Percentiles rank a stretch among this genome's conserved stretches.
These are phyloP conservation scores for Aureobasidium sp. DNA, from an alignment of 2,329 filamentous ascomycete species.

Conservation along the genomic window DNA sequence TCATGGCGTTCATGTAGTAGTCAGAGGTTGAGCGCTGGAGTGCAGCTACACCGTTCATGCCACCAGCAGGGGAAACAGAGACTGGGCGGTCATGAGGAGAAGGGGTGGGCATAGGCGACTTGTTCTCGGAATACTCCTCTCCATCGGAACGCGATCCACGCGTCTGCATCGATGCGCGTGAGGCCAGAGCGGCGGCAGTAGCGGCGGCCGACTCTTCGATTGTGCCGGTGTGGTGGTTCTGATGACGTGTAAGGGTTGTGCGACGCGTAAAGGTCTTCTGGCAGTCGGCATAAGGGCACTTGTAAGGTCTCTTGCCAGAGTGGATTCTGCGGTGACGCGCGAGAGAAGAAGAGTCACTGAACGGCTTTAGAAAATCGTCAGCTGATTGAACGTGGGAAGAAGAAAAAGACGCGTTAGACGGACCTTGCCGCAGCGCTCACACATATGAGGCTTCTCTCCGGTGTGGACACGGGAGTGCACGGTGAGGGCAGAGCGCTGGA, in stretches of 20 bases:
- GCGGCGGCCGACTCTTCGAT: slow-evolving; percentile 88
- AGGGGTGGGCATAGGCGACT: slow-evolving; percentile 69
- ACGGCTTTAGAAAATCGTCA: slow-evolving; percentile 54
- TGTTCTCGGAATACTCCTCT: slow-evolving; percentile 59
- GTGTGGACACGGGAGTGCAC: slow-evolving; percentile 95
- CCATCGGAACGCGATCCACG: slow-evolving; percentile 60
- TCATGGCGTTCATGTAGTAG: slow-evolving; percentile 72
- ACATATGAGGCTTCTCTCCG: slow-evolving; percentile 97
- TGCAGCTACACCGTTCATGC: slow-evolving; percentile 61
- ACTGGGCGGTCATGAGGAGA: slow-evolving; percentile 73
- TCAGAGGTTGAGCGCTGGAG: slow-evolving; percentile 64
- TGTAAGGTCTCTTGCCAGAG: slow-evolving; percentile 91
- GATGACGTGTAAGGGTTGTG: slow-evolving; percentile 89
- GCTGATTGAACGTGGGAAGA: slow-evolving; percentile 15
- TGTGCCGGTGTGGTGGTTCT: slow-evolving; percentile 91
- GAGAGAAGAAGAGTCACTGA: slow-evolving; percentile 91
- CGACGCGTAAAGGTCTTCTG: slow-evolving; percentile 97
- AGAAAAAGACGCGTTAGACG: slow-evolving; percentile 23
- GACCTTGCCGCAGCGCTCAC: slow-evolving; percentile 94
- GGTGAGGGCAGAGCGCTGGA: slow-evolving; percentile 89
- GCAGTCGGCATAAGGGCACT: slow-evolving; percentile 94
- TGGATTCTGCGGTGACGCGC: slow-evolving; percentile 92
- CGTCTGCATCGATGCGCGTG: slow-evolving; percentile 37
- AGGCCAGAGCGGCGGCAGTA: slow-evolving; percentile 76
- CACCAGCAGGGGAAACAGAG: slow-evolving; percentile 72